Percentiles rank a stretch among this genome's conserved stretches.
These are phyloP conservation scores for Laburnicola sp. DNA, from an alignment of 2,329 filamentous ascomycete genomes.

Conservation along the genomic window DNA sequence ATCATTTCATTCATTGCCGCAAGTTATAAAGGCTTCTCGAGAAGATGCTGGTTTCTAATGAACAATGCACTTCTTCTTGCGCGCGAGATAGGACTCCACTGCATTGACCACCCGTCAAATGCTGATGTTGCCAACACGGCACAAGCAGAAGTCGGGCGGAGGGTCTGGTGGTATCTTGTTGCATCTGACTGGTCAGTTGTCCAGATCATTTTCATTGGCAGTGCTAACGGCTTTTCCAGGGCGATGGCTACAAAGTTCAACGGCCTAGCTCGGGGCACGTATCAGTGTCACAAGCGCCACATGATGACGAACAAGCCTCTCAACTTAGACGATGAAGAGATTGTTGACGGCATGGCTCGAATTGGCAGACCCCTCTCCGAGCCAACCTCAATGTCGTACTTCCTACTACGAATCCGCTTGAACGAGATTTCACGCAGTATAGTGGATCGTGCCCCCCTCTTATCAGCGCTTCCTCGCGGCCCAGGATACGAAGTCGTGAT, in stretches of 20 bases:
- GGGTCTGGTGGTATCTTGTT: constrained; percentile 49
- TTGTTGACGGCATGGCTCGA: constrained; percentile 30
- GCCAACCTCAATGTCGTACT: constrained; percentile 47
- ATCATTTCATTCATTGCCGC: constrained; percentile 38
- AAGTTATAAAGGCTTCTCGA: constrained; percentile 42
- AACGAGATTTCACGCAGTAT: constrained; percentile 43
- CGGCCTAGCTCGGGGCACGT: constrained; percentile 43
- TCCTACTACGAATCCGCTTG: constrained; percentile 40
- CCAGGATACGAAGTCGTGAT: constrained; percentile 37
- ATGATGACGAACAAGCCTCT: constrained; percentile 45
- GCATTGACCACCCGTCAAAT: constrained; percentile 18
- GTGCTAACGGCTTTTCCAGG: constrained; percentile 14
- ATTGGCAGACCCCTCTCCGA: constrained; percentile 23
- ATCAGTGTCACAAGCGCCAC: constrained; percentile 43
- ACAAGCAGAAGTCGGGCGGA: constrained; percentile 41
- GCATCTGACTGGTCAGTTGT: constrained; percentile 17
- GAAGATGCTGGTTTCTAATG: constrained; percentile 36
- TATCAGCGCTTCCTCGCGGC: constrained; percentile 15
- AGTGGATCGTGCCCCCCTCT: constrained; percentile 38
- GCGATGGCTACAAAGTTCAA: constrained; percentile 40
- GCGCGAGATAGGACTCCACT: constrained; percentile 20
- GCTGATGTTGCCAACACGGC: constrained; percentile 24
- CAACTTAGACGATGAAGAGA: constrained; percentile 43
- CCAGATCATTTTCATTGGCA: neutral
- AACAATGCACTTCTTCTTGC: constrained; percentile 33